These are phyloP conservation scores for Candida smagusa DNA, from an alignment of 1,139 yeast species.

Conservation along the genomic window DNA sequence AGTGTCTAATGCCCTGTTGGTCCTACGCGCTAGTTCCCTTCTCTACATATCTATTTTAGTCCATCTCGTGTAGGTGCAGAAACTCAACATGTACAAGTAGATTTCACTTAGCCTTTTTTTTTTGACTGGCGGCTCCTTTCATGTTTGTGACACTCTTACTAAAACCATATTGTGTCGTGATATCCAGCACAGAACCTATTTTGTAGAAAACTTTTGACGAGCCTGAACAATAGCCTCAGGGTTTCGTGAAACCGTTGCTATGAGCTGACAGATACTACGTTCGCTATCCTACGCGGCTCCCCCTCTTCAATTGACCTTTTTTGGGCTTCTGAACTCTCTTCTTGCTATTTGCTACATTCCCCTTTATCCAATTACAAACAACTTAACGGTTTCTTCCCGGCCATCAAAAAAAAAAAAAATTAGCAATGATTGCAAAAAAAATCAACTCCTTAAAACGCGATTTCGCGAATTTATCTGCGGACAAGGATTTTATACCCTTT, in stretches of 20 bases:
- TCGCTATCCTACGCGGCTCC: too few species aligned
- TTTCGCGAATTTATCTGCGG: neutral
- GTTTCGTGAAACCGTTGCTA: neutral
- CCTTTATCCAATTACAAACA: too few species aligned
- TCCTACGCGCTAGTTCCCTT: too few species aligned
- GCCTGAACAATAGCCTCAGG: neutral
- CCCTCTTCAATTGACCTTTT: too few species aligned
- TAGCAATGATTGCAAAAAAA: too few species aligned
- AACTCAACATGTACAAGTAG: neutral
- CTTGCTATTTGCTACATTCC: too few species aligned
- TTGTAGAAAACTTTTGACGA: neutral
- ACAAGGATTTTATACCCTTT: conserved; percentile 5
- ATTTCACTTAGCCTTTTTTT: neutral
- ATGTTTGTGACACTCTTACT: neutral
- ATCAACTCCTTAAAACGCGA: too few species aligned
- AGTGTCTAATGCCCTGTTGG: too few species aligned
- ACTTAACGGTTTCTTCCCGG: too few species aligned
- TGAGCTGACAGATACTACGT: neutral
- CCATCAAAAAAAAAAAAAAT: too few species aligned
- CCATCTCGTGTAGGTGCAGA: neutral
- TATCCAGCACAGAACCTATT: neutral
- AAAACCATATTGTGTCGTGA: neutral
- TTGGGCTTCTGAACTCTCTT: too few species aligned
- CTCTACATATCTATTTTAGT: too few species aligned
- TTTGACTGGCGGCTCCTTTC: neutral